Base-by-base conservation (phyloP, 108 stramenopile species). In the Nitzschia inconspicua region DNA sequence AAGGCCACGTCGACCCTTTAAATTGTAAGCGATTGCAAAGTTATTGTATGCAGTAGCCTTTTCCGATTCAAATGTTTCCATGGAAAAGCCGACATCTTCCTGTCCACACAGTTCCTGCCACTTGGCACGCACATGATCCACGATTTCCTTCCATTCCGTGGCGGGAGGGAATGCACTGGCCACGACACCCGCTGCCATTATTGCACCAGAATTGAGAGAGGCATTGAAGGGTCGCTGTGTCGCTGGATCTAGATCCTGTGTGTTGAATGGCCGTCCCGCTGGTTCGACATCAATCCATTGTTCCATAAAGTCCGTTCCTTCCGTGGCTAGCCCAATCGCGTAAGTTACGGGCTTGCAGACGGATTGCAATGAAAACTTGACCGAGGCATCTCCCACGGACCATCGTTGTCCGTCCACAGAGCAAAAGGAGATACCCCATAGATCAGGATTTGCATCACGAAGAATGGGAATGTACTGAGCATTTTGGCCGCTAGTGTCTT, bases 141-240 rank as follows among this genome's bases (percentile, higher is more conserved):
- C 60, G 49, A 26, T 31, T 18, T 62, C 48, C 29, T 29, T 34
- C 60, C 60, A 65, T 5, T 4, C 43, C 46, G 31, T 46, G 34
- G 16, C 58, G 16, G 48, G 46, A 23, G 56, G 10, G 31, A 36
- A 55, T 5, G 22, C 52, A 25, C 34, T 44, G 23, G 59, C 66
- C 20, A 68, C 44, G 24, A 73, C 44, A 19, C 51, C 48, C 3
- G 63, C 72, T 20, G 66, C 47, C 47, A 66, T 67, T 44, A 77
- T 77, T 23, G 76, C 76, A 7, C 76, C 75, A 11, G 70, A 47
- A 27, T 76, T 76, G 58, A 76, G 36, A 24, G 58, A 53, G 23
- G 75, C 70, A 42, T 76, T 76, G 75, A 67, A 60, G 11, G 75
- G 70, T 20, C 62, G 48, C 11, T 53, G 62, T 2, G 47, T 62